Conservation (phyloP, 352 stramenopile genomes). For the Phytophthora lateralis region DNA sequence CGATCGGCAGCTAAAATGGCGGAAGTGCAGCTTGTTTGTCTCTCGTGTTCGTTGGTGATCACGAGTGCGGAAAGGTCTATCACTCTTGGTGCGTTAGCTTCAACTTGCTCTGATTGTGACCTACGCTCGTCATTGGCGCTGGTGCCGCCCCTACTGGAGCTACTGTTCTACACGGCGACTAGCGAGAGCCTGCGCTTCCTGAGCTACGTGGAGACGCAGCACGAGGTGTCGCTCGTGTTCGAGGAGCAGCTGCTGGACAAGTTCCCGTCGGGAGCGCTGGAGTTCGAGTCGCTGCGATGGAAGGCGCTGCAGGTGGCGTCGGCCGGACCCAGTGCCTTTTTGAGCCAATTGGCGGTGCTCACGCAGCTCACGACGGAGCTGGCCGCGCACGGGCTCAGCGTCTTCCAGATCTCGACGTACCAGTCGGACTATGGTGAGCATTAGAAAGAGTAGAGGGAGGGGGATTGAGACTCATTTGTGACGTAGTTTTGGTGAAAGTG, state of each 20-base stretch:
- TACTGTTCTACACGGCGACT: slow-evolving; percentile 54
- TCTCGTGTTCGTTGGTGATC: slow-evolving; percentile 63
- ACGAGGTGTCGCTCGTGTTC: slow-evolving; percentile 73
- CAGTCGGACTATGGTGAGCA: slow-evolving; percentile 70
- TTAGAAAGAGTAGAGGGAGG: not conserved
- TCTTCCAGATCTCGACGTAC: slow-evolving; percentile 80
- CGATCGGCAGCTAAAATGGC: too few relatives aligned
- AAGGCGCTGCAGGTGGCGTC: slow-evolving; percentile 69
- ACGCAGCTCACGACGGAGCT: slow-evolving; percentile 66
- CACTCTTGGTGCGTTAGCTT: slow-evolving; percentile 1
- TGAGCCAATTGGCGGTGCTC: slow-evolving; percentile 61
- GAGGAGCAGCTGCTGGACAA: slow-evolving; percentile 47
- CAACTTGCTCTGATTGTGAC: slow-evolving; percentile 2
- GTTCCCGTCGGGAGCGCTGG: slow-evolving; percentile 43
- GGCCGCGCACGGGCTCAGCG: slow-evolving; percentile 52
- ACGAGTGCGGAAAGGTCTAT: slow-evolving; percentile 43
- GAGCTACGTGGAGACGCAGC: slow-evolving; percentile 70
- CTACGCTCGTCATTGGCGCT: slow-evolving; percentile 30
- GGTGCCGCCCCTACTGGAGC: slow-evolving; percentile 52
- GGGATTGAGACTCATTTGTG: slow-evolving; percentile 1
- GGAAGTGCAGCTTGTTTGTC: slow-evolving; percentile 60
- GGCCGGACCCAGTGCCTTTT: slow-evolving; percentile 54
- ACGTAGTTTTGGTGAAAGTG: slow-evolving; percentile 61
- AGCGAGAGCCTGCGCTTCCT: slow-evolving; percentile 40
- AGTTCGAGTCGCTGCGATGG: slow-evolving; percentile 57